Conservation (phyloP, 306 rosid species). For the Casuarina cunninghamiana region DNA sequence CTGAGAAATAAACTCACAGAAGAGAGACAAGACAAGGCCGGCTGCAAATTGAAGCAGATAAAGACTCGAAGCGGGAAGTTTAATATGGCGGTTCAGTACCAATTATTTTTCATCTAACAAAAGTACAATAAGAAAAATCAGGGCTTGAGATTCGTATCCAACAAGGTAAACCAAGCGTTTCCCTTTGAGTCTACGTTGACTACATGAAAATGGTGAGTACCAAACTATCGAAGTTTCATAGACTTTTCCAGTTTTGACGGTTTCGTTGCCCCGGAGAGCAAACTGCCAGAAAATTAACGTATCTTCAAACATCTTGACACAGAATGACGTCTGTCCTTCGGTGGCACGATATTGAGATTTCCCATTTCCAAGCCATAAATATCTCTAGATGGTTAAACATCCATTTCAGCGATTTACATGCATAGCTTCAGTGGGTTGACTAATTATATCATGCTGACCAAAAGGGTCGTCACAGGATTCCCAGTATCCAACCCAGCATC, state of each 20-base stretch:
- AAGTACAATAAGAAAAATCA: slow-evolving; percentile 21
- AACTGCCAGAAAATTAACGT: neutral
- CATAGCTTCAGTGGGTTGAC: neutral
- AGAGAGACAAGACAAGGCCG: slow-evolving; percentile 22
- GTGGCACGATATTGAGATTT: neutral
- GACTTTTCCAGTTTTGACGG: slow-evolving; percentile 4
- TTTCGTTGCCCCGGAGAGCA: slow-evolving; percentile 1
- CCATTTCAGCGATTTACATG: neutral
- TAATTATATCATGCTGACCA: neutral
- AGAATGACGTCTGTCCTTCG: slow-evolving; percentile 17
- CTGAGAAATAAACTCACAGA: neutral
- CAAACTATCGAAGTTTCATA: neutral
- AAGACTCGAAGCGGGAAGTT: neutral
- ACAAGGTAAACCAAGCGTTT: neutral
- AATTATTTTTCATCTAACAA: slow-evolving; percentile 3
- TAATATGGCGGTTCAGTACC: neutral
- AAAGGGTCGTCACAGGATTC: neutral
- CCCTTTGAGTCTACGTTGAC: slow-evolving; percentile 15
- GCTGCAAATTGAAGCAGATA: slow-evolving; percentile 1
- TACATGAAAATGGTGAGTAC: slow-evolving; percentile 6
- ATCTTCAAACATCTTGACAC: neutral
- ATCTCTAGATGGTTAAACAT: neutral
- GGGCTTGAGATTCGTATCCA: neutral
- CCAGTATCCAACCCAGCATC: neutral
- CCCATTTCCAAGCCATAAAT: neutral